Base-by-base conservation (phyloP, 2,329 filamentous ascomycete species). In the Botrytis aclada region DNA sequence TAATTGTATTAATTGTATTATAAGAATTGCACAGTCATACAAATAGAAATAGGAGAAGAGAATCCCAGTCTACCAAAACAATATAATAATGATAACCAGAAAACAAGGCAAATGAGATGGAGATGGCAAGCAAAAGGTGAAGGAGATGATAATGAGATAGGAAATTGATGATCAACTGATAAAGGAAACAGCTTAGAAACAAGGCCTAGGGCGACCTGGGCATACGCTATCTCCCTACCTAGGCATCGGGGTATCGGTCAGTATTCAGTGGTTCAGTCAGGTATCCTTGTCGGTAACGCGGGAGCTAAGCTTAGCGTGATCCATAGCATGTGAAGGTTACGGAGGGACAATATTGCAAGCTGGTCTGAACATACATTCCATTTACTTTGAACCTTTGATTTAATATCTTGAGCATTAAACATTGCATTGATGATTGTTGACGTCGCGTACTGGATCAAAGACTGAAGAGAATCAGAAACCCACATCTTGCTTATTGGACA, bases 221-320 rank as follows among this genome's bases (percentile, higher is more conserved):
- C 58, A 61, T 16, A 39, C 34, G 58, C 41, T 63, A 63, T n/a
- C 12, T 54, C 14, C 12, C 47, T 54, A n/a, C 25, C 47, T 51
- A 51, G 47, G 25, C 10, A n/a, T 47, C 29, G 62, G 29, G 47
- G 25, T 12, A n/a, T 47, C 29, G 62, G 29, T 22, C 20, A 47
- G 47, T 7, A 32, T 65, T 47, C 18, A 32, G 12, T 45, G 20
- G 34, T 62, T 25, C 9, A 18, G 3, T 43, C 20, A 29, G 14
- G 25, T 3, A 70, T 51, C 73, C 73, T 64, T 71, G 73, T 63
- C 29, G 43, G 47, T 41, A 64, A 58, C 14, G 62, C 74, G 73
- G 73, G 71, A 76, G 72, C 73, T 76, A 75, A 39, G 12, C 51
- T 73, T 75, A 73, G 73, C 72, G 73, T 56, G 43, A 43, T 64